Evolutionary conservation across 352 stramenopile genomes (phyloP).

Genomic region (Phytophthora tentaculata): DNA sequence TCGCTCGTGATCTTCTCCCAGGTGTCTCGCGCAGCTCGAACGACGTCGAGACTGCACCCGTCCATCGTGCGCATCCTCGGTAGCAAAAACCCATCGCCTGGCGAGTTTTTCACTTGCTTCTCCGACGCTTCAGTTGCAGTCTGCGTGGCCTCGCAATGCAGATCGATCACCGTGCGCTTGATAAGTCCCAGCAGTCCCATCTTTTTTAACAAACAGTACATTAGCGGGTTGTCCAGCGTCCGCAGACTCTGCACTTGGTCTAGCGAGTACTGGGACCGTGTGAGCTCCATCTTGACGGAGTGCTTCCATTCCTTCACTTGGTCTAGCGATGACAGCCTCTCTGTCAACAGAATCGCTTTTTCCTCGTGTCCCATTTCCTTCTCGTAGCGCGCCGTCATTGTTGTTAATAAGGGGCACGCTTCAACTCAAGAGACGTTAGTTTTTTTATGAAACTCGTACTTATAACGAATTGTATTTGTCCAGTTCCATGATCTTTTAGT

Average conservation of each 20-base stretch:
- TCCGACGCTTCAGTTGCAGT: slow-evolving; percentile 20
- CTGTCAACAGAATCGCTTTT: slow-evolving; percentile 51
- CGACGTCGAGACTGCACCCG: slow-evolving; percentile 50
- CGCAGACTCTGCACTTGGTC: slow-evolving; percentile 44
- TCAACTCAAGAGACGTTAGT: no score
- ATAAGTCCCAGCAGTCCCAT: slow-evolving; percentile 56
- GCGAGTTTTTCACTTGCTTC: slow-evolving; percentile 25
- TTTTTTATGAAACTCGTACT: no score
- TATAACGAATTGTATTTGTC: background rate
- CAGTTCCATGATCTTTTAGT: slow-evolving; percentile 3
- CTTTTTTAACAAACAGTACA: slow-evolving; percentile 62
- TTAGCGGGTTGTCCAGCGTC: slow-evolving; percentile 36
- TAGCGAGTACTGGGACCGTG: slow-evolving; percentile 50
- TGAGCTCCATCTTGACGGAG: slow-evolving; percentile 54
- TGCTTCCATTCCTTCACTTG: slow-evolving; percentile 63
- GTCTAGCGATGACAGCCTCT: slow-evolving; percentile 50
- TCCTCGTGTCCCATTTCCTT: slow-evolving; percentile 47
- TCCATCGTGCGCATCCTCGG: slow-evolving; percentile 26
- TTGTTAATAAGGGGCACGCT: slow-evolving; percentile 6
- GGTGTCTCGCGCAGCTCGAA: slow-evolving; percentile 43
- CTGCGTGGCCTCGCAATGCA: slow-evolving; percentile 57
- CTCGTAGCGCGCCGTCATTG: slow-evolving; percentile 8
- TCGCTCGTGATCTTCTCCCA: slow-evolving; percentile 78
- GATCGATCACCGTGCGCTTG: slow-evolving; percentile 64
- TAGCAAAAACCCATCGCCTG: slow-evolving; percentile 36